phyloP scores from a whole-genome alignment of 768 basidiomycete genomes.

The Lactarius indigo region DNA sequence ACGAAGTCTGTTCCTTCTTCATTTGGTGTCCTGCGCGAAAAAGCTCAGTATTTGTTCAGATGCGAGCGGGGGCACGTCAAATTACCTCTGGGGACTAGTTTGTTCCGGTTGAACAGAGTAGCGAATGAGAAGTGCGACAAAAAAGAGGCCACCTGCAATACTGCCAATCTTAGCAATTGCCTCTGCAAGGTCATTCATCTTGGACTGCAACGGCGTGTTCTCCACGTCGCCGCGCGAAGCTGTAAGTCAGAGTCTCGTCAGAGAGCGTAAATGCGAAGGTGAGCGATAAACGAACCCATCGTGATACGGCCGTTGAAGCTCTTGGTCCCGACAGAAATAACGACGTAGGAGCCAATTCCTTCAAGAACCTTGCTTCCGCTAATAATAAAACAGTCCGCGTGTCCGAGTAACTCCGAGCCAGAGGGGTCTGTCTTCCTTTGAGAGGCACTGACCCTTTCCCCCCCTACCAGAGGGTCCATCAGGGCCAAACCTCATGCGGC shows the following conservation, averaged over 20 bases:
- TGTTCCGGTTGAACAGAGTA: constrained; percentile 83
- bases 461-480: constrained; percentile 1
- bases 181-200: constrained; percentile 92
- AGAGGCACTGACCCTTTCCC: constrained; percentile 31
- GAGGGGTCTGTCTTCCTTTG: constrained; percentile 12
- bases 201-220: constrained; percentile 89
- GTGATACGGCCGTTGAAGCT: constrained; percentile 96
- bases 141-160: constrained; percentile 78
- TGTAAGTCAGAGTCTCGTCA: constrained; percentile 32
- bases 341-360: constrained; percentile 89
- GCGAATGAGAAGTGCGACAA: constrained; percentile 82
- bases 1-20: constrained; percentile 89
- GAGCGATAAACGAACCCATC: constrained; percentile 66
- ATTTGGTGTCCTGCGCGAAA: constrained; percentile 51
- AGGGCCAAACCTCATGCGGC: constrained; percentile 19
- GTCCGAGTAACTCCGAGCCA: constrained; percentile 37
- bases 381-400: constrained; percentile 89
- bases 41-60: constrained; percentile 1
- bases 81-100: constrained; percentile 53
- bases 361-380: constrained; percentile 92
- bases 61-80: not conserved
- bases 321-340: constrained; percentile 87
- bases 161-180: constrained; percentile 91
- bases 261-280: not conserved
- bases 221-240: constrained; percentile 85